These are phyloP conservation scores for Torrubiella hemipterigena DNA, from an alignment of 2,329 filamentous ascomycete species.

Conservation along the genomic window DNA sequence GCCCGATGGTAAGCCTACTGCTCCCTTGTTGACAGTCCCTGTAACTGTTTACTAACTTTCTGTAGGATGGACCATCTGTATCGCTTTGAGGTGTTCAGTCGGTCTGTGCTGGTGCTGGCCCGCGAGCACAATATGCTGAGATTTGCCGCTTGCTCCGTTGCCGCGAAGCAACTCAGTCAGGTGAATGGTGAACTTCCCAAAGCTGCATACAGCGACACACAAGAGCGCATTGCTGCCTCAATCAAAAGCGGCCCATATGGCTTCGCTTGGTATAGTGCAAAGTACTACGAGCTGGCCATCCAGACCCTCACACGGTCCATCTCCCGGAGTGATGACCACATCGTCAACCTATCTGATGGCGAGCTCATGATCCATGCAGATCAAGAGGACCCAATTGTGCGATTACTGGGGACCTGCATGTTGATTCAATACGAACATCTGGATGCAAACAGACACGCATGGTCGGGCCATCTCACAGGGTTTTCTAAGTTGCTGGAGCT, in stretches of 20 bases:
- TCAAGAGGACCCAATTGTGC: background rate
- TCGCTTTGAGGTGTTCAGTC: background rate
- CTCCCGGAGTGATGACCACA: background rate
- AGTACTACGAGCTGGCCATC: background rate
- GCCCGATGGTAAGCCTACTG: background rate
- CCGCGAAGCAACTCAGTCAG: background rate
- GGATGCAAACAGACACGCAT: background rate
- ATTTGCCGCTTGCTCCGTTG: background rate
- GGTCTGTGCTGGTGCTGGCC: background rate
- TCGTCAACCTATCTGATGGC: background rate
- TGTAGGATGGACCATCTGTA: background rate
- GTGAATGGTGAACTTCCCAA: background rate
- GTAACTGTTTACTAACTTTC: background rate
- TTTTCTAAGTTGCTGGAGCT: background rate
- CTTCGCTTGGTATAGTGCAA: background rate
- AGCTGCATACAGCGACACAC: background rate
- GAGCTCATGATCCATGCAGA: background rate
- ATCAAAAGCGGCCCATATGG: background rate
- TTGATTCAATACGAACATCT: background rate
- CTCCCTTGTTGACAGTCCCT: background rate
- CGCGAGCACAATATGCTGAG: background rate
- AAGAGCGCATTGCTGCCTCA: background rate
- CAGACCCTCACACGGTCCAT: background rate
- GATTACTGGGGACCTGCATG: background rate
- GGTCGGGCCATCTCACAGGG: background rate